Evolutionary conservation across 768 basidiomycete genomes (phyloP).

Genomic region (Russula emetica): DNA sequence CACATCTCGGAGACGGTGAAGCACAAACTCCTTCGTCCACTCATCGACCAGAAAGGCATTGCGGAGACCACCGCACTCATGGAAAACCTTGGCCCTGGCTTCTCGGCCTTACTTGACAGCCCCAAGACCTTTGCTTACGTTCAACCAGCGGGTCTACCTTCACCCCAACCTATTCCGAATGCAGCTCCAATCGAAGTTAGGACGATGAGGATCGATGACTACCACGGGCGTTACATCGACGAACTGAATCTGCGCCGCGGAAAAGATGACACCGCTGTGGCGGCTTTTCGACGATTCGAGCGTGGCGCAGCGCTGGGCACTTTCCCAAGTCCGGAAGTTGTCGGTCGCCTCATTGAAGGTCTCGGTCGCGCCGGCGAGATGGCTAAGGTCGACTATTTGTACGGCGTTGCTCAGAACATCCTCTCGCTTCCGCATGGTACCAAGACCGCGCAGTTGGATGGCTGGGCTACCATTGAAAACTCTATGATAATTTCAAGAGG

Average conservation of each 20-base stretch:
- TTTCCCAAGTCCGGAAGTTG: constrained; percentile 47
- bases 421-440: constrained; percentile 44
- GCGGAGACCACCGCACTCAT: constrained; percentile 13
- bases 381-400: constrained; percentile 59
- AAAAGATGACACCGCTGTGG: constrained; percentile 31
- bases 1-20: constrained; percentile 14
- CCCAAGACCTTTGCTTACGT: neutral
- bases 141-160: constrained; percentile 19
- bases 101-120: constrained; percentile 37
- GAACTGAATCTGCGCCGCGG: constrained; percentile 29
- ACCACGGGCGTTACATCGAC: constrained; percentile 34
- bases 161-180: constrained; percentile 6
- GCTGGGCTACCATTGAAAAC: constrained; percentile 82
- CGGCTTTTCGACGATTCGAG: constrained; percentile 51
- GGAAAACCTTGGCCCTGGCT: constrained; percentile 32
- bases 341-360: constrained; percentile 62
- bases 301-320: constrained; percentile 41
- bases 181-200: neutral
- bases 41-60: constrained; percentile 19
- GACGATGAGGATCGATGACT: constrained; percentile 30
- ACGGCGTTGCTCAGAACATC: constrained; percentile 61
- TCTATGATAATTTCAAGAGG: constrained; percentile 85
- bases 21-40: constrained; percentile 13
- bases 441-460: constrained; percentile 46
- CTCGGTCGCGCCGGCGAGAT: constrained; percentile 62